Evolutionary conservation across 1,284 basidiomycete genomes (phyloP).

Genomic region (Austropuccinia psidii): DNA sequence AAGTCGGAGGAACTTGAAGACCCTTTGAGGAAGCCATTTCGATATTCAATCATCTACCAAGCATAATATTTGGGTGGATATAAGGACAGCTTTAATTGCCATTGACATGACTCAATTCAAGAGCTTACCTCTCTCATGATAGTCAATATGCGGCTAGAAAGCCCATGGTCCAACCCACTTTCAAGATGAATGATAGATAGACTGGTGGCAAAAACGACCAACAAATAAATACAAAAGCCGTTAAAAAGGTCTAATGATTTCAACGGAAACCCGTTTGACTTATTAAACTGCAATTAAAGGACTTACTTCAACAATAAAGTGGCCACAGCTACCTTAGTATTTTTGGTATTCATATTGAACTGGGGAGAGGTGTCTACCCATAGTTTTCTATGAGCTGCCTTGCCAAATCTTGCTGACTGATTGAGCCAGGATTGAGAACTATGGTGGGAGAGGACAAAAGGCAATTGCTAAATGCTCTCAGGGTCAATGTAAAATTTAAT

Average conservation of each 20-base stretch:
- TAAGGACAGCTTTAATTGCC: background rate
- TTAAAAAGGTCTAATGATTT: too few relatives aligned
- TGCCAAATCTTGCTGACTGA: slow-evolving; percentile 11
- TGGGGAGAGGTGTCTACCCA: background rate
- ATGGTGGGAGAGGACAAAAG: background rate
- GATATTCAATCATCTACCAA: slow-evolving; percentile 30
- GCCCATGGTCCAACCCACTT: background rate
- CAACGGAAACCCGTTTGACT: too few relatives aligned
- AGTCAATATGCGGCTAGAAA: background rate
- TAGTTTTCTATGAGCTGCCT: slow-evolving; percentile 1
- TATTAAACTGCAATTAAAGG: too few relatives aligned
- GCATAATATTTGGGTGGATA: background rate
- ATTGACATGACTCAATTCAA: background rate
- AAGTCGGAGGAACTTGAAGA: slow-evolving; percentile 38
- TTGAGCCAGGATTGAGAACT: background rate
- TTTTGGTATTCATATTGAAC: slow-evolving; percentile 9
- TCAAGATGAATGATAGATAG: background rate
- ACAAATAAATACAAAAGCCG: too few relatives aligned
- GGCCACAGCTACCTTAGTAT: slow-evolving; percentile 23
- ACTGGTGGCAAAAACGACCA: too few relatives aligned
- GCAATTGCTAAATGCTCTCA: slow-evolving; percentile 24
- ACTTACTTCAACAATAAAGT: slow-evolving; percentile 32
- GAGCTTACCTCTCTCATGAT: background rate
- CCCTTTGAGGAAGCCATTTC: slow-evolving; percentile 40
- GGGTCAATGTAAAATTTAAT: slow-evolving; percentile 17